Conservation (phyloP, 2,329 filamentous ascomycete genomes). For the Xylaria sp. region DNA sequence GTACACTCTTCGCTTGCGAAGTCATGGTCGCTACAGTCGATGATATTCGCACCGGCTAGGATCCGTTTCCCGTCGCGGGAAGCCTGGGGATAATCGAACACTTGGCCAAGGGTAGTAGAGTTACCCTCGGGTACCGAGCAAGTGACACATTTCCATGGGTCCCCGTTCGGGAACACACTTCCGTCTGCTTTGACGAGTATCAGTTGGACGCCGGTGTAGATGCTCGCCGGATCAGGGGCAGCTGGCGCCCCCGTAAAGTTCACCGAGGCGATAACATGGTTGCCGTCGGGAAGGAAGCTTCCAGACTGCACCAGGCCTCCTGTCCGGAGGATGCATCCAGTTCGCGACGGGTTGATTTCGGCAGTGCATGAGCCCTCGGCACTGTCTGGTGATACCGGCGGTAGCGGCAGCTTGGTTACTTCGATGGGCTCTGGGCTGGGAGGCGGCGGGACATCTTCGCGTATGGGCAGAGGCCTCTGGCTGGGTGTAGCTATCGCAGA, state of each 20-base stretch:
- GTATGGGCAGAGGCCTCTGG: too few relatives aligned
- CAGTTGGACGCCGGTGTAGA: slow-evolving; percentile 46
- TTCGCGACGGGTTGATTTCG: slow-evolving; percentile 9
- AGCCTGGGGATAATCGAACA: slow-evolving; percentile 46
- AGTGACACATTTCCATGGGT: slow-evolving; percentile 51
- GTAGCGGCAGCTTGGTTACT: slow-evolving; percentile 15
- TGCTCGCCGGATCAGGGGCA: slow-evolving; percentile 42
- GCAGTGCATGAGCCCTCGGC: slow-evolving; percentile 7
- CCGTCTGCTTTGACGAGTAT: slow-evolving; percentile 48
- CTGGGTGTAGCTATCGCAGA: background rate
- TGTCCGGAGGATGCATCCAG: slow-evolving; percentile 13
- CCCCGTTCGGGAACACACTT: slow-evolving; percentile 45
- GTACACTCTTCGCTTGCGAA: slow-evolving; percentile 43
- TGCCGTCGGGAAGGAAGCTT: slow-evolving; percentile 46
- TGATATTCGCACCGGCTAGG: slow-evolving; percentile 38
- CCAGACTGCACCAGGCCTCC: slow-evolving; percentile 30
- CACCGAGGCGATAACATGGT: slow-evolving; percentile 44
- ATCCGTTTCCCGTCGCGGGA: slow-evolving; percentile 44
- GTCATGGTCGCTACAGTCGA: slow-evolving; percentile 42
- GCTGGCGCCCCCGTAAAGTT: slow-evolving; percentile 47
- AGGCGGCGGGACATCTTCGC: slow-evolving; percentile 8
- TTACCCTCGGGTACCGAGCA: slow-evolving; percentile 45
- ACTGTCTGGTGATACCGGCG: slow-evolving; percentile 5
- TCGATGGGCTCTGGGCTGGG: slow-evolving; percentile 18
- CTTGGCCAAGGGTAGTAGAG: slow-evolving; percentile 22